Conservation (phyloP, 2,329 filamentous ascomycete genomes). For the Bimuria novae-zelandiae region DNA sequence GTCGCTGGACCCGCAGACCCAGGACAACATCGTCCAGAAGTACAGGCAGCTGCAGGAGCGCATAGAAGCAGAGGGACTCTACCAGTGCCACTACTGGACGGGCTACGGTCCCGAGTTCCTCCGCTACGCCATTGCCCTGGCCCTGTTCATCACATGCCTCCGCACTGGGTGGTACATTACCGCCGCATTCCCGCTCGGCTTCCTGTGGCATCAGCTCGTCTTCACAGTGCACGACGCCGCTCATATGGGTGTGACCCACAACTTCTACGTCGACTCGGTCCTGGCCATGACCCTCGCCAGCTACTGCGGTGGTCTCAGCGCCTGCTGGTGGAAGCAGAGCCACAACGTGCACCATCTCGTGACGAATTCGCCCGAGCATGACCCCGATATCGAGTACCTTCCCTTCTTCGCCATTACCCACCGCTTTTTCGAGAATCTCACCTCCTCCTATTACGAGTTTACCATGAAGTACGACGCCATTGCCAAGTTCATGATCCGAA, state of each 20-base stretch:
- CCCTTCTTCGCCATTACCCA: constrained; percentile 71
- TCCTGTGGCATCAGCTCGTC: constrained; percentile 91
- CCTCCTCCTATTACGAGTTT: constrained; percentile 69
- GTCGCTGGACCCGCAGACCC: constrained; percentile 71
- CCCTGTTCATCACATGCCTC: constrained; percentile 59
- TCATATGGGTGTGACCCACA: constrained; percentile 96
- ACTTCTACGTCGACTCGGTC: constrained; percentile 78
- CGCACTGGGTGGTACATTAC: constrained; percentile 52
- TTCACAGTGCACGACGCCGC: constrained; percentile 95
- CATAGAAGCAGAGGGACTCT: constrained; percentile 76
- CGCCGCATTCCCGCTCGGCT: constrained; percentile 76
- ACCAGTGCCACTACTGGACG: constrained; percentile 79
- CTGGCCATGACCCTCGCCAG: constrained; percentile 92
- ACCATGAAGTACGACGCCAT: constrained; percentile 66
- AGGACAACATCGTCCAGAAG: constrained; percentile 75
- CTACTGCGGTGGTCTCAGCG: constrained; percentile 83
- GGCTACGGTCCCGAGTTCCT: constrained; percentile 72
- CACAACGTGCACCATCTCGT: constrained; percentile 98
- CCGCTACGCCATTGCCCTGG: constrained; percentile 73
- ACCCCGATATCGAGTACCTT: constrained; percentile 85
- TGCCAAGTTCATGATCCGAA: constrained; percentile 63
- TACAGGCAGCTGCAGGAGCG: constrained; percentile 78
- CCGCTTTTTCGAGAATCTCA: constrained; percentile 66
- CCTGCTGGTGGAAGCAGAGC: constrained; percentile 96
- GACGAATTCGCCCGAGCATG: constrained; percentile 92